Conservation (phyloP, 164 flowering plant species). For the Liquidambar formosana region DNA sequence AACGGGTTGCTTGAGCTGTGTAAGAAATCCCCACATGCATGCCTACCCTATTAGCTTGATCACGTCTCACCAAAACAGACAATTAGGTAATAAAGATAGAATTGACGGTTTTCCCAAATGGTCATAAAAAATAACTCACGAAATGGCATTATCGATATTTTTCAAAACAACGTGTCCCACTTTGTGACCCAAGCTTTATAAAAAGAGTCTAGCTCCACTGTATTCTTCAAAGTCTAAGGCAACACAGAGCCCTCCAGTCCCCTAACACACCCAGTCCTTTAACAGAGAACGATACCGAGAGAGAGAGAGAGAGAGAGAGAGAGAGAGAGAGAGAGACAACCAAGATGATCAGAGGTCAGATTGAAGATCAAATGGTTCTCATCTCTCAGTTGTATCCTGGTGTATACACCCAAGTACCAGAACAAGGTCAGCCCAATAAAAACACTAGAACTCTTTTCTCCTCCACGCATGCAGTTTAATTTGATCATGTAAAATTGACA, state of each 20-base stretch:
- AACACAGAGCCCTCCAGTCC: neutral
- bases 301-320: conserved; percentile 8
- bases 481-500: neutral
- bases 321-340: neutral
- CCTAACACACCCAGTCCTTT: too few relatives aligned
- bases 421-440: conserved; percentile 39
- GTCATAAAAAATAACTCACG: too few relatives aligned
- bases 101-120: too few relatives aligned
- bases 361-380: conserved; percentile 36
- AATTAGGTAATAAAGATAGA: neutral
- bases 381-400: conserved; percentile 43
- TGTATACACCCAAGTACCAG: conserved; percentile 28
- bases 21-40: neutral
- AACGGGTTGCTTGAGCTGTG: neutral
- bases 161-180: neutral
- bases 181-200: conserved; percentile 13
- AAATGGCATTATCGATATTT: conserved; percentile 17
- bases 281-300: neutral
- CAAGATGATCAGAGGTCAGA: too few relatives aligned
- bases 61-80: conserved; percentile 15
- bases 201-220: conserved; percentile 1
- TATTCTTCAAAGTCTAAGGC: neutral
- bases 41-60: neutral
- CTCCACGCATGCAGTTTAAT: neutral
- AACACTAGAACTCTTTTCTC: neutral